Conservation (phyloP, 176 grass and related monocot genomes). For the Canna indica region DNA sequence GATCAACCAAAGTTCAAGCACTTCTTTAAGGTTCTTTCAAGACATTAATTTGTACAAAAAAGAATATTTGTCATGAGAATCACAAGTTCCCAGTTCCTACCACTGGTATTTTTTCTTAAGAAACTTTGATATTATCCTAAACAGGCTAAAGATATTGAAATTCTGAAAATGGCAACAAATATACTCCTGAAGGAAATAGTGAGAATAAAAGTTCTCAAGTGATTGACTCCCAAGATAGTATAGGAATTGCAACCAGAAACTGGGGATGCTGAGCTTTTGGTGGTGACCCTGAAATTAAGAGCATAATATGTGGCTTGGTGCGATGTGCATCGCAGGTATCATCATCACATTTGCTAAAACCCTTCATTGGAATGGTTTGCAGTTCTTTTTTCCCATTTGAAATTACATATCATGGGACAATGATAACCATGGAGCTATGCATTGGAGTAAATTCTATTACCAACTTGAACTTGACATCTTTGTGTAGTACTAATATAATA, state of each 20-base stretch:
- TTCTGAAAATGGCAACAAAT: conserved; percentile 19
- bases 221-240: conserved; percentile 18
- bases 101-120: too few relatives aligned
- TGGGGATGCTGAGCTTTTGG: conserved; percentile 94
- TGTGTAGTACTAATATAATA: too few relatives aligned
- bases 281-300: conserved; percentile 85
- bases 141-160: background rate
- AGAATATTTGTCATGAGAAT: background rate
- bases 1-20: conserved; percentile 38
- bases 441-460: background rate
- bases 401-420: background rate
- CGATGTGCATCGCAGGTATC: conserved; percentile 88
- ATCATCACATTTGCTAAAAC: too few relatives aligned
- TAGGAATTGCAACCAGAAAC: conserved; percentile 88
- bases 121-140: too few relatives aligned
- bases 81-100: background rate
- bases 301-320: conserved; percentile 88
- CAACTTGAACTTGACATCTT: background rate
- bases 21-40: conserved; percentile 33
- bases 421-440: background rate
- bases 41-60: conserved; percentile 18
- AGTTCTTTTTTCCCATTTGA: conserved; percentile 10
- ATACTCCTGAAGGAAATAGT: conserved; percentile 11
- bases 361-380: background rate
- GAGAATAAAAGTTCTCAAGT: conserved; percentile 16